These are phyloP conservation scores for Thraustochytrium sp. DNA, from an alignment of 352 stramenopile species.

Conservation along the genomic window DNA sequence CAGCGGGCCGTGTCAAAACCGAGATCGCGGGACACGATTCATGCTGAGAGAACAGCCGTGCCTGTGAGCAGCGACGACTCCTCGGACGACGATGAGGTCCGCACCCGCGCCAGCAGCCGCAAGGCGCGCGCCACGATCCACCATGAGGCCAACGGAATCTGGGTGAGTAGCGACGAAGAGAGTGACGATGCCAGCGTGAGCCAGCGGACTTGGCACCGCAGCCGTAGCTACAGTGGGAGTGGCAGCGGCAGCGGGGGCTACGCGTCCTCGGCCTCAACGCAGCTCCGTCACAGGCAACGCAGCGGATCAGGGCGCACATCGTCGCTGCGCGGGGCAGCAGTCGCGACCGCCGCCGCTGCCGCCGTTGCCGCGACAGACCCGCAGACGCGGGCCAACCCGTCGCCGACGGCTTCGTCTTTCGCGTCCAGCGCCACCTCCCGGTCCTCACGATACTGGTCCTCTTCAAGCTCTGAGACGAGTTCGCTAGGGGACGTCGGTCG, in stretches of 20 bases:
- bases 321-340: background rate
- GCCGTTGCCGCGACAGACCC: too few relatives aligned
- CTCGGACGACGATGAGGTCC: conserved; percentile 10
- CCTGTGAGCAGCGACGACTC: background rate
- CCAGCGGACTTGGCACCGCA: background rate
- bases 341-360: background rate
- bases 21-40: background rate
- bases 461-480: background rate
- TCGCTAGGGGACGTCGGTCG: too few relatives aligned
- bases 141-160: conserved; percentile 22
- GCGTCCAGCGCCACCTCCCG: background rate
- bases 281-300: background rate
- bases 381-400: background rate
- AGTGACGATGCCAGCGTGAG: background rate
- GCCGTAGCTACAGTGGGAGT: background rate
- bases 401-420: background rate
- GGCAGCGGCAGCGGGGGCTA: background rate
- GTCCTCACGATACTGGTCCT: background rate
- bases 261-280: background rate
- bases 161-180: conserved; percentile 38
- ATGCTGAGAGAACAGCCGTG: background rate
- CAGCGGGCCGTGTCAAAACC: background rate
- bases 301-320: background rate
- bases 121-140: background rate
- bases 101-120: background rate